phyloP scores from a whole-genome alignment of 495 filamentous ascomycete genomes.

The Neurospora hispaniola region DNA sequence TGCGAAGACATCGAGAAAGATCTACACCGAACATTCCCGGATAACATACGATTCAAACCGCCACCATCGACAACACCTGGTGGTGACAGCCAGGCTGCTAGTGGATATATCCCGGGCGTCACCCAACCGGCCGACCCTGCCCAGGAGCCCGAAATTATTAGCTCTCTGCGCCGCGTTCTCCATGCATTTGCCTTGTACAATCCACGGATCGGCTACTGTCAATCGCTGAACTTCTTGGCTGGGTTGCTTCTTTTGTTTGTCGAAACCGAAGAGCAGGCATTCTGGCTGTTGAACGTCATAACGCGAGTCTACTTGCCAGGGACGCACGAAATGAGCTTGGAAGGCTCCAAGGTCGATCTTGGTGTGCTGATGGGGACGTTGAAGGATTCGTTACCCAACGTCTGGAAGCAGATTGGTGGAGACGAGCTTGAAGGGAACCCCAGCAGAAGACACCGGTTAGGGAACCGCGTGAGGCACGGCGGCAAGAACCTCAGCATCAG shows the following conservation, averaged over 20 bases:
- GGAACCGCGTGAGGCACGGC: constrained; percentile 24
- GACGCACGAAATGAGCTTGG: constrained; percentile 84
- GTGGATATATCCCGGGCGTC: neutral
- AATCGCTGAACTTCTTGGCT: constrained; percentile 95
- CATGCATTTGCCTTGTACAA: constrained; percentile 84
- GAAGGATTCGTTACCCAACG: constrained; percentile 68
- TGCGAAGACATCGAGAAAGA: constrained; percentile 92
- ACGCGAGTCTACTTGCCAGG: constrained; percentile 80
- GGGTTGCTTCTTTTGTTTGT: constrained; percentile 91
- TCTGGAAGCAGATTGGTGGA: constrained; percentile 83
- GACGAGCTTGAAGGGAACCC: constrained; percentile 49
- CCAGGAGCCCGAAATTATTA: constrained; percentile 66
- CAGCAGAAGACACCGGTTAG: constrained; percentile 26
- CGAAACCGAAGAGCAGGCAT: constrained; percentile 74
- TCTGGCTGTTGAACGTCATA: constrained; percentile 91
- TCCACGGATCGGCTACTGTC: constrained; percentile 87
- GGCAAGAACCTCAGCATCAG: constrained; percentile 15
- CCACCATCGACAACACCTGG: constrained; percentile 9
- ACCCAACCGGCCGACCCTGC: constrained; percentile 18
- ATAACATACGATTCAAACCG: constrained; percentile 86
- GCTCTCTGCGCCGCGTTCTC: constrained; percentile 72
- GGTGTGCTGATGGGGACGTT: constrained; percentile 83
- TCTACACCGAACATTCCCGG: constrained; percentile 88
- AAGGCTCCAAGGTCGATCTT: constrained; percentile 89
- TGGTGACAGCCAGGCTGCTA: constrained; percentile 3